A percentile compares a stretch with the other conserved stretches of the same genome.
Evolutionary conservation across 2,329 filamentous ascomycete genomes (phyloP).

Genomic region (Microsporum audouinii): DNA sequence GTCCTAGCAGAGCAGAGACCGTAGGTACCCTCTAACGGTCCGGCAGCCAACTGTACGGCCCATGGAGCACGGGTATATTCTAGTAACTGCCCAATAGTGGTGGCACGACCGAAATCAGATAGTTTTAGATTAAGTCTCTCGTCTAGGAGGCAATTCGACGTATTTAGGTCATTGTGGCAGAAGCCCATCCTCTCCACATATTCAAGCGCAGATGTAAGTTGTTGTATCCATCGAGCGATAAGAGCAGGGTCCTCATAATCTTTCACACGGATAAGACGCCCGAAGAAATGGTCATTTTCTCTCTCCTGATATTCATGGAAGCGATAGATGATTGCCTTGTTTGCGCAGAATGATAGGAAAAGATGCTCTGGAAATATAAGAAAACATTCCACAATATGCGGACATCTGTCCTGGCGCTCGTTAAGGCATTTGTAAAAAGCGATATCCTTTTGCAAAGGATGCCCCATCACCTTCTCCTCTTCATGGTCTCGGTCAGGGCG

Average conservation of each 20-base stretch:
- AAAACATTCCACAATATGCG: slow-evolving; percentile 14
- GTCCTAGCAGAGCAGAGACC: slow-evolving; percentile 17
- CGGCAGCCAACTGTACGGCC: slow-evolving; percentile 1
- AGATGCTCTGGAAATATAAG: slow-evolving; percentile 13
- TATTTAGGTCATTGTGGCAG: slow-evolving; percentile 12
- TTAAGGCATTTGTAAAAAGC: slow-evolving; percentile 13
- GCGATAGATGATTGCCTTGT: slow-evolving; percentile 2
- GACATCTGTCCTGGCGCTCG: slow-evolving; percentile 10
- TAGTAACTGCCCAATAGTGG: slow-evolving; percentile 14
- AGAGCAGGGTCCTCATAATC: slow-evolving; percentile 14
- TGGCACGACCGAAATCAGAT: slow-evolving; percentile 14
- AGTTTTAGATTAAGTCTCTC: slow-evolving; percentile 12
- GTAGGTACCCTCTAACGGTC: slow-evolving; percentile 15
- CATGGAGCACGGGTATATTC: slow-evolving; percentile 1
- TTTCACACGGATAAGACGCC: slow-evolving; percentile 12
- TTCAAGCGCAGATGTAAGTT: slow-evolving; percentile 14
- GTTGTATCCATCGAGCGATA: slow-evolving; percentile 16
- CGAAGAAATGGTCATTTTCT: slow-evolving; percentile 2
- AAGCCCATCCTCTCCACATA: slow-evolving; percentile 16
- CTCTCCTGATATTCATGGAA: slow-evolving; percentile 10
- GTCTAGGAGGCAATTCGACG: slow-evolving; percentile 14
- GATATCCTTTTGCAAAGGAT: slow-evolving; percentile 11
- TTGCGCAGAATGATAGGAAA: slow-evolving; percentile 14
- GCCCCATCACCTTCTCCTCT: background rate
- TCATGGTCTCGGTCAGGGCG: background rate